These are phyloP conservation scores for Penicillium sp. DNA, from an alignment of 2,329 filamentous ascomycete genomes.

Conservation along the genomic window DNA sequence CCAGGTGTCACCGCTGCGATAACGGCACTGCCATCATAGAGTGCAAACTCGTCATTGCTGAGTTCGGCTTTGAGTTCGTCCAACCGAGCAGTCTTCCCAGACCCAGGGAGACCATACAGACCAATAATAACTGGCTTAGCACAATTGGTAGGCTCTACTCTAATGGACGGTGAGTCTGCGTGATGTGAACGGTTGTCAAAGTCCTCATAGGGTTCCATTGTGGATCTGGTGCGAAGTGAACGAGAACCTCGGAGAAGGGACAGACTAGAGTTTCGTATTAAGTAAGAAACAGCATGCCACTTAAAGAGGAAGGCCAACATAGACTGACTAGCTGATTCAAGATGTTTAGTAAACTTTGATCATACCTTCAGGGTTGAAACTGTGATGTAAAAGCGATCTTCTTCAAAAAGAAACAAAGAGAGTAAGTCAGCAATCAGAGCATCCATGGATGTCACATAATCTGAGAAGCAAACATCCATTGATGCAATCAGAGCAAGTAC, in stretches of 20 bases:
- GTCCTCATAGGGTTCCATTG: background rate
- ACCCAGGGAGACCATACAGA: constrained; percentile 48
- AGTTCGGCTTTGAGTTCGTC: constrained; percentile 34
- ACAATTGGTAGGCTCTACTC: background rate
- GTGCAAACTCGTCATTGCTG: constrained; percentile 32
- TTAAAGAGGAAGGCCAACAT: background rate
- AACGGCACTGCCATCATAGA: constrained; percentile 47
- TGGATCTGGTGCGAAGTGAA: background rate
- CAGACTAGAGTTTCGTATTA: background rate
- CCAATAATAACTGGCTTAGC: constrained; percentile 40
- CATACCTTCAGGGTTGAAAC: background rate
- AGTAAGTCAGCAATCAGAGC: too few species aligned
- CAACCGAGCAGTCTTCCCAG: constrained; percentile 46
- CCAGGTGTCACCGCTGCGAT: constrained; percentile 40
- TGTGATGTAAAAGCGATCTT: background rate
- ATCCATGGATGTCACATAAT: background rate
- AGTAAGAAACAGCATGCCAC: background rate
- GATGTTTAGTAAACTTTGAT: background rate
- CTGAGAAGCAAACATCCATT: background rate
- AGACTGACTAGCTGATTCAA: too few species aligned
- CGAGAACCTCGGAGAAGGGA: too few species aligned
- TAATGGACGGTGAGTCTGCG: constrained; percentile 5
- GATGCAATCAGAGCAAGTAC: background rate
- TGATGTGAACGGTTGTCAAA: rapidly evolving
- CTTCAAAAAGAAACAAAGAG: background rate